Base-by-base conservation (phyloP, 1,139 yeast genomes). In the Geotrichum siamense region DNA sequence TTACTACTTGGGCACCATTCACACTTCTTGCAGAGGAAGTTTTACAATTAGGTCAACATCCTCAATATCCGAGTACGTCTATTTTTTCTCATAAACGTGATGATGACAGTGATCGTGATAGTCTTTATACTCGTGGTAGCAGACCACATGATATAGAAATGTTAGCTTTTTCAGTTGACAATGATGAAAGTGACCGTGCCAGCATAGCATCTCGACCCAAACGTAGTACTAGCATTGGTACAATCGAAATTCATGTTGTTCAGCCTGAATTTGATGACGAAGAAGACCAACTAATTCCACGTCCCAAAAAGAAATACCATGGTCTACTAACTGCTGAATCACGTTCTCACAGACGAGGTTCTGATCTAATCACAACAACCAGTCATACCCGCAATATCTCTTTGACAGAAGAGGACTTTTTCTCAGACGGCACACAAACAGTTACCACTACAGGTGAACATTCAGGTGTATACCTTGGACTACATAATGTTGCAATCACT, bases 1-100 rank as follows among this genome's bases (percentile, higher is more conserved):
- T 64, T 23, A 60, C 67, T 1, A 56, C 66, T 2, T 67, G 71
- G 71, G 69, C 67, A 0, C 71, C 71, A 12, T 67, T 60, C 50
- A 59, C 70, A 1, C 49, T 67, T 13, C 55, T 67, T n/a, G 68
- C 68, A 1, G 65, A 64, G 45, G 67, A 66, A 31, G 63, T 67
- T 27, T 60, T 61, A 29, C 13, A 25, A 26, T 19, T 45, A 20
- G 45, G 42, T 10, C 43, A 38, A 20, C 28, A 23, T 9, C 26
- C 39, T 5, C 33, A 8, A 5, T 15, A 28, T 5, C 21, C 12
- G 12, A 19, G 13, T 3, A 22, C 37, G 2, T 16, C 15, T 12
- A n/a, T n/a, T 9, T 28, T 38, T 20, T n/a, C 21, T 20, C 39
- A 26, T 26, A 36, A 36, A 26, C 28, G 21, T 8, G 32, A 38